Evolutionary conservation across 139 green algal species (phyloP), one percentile per base, ranked within the genome.

Genomic region (Tetraselmis striata): DNA sequence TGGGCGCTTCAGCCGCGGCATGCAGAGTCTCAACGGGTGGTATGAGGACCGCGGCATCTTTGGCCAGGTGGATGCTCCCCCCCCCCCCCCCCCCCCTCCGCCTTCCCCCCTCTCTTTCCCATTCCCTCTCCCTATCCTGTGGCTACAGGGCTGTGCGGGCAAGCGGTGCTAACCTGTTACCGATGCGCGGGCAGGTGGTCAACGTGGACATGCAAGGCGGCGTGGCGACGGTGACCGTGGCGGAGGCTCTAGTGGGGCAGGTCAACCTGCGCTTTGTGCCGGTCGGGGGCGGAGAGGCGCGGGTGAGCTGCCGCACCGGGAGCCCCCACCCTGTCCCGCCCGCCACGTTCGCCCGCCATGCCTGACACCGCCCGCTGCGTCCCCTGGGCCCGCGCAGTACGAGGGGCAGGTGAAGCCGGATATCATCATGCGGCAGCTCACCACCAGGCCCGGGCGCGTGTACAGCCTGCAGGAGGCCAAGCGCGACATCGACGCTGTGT

Each of bases 401-500:
- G 45, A 67, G 45, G 89, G 95, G 1, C 83, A 90, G 77, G 98
- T 95, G 0, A 86, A 85, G 85, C 91, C 92, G 2, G 87, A 96
- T 58, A 89, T 96, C 30, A 89, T 98, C 32, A 83, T 92, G 78
- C 87, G 94, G 32, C 92, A 98, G 79, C 83, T 98, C 32, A 90
- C 84, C 28, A 97, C 91, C 1, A 87, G 84, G 28, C 87, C 84
- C 18, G 92, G 93, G 23, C 85, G 91, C 84, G 89, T 98, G 58
- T 98, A 96, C 88, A 96, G 84, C 84, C 83, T 95, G 82, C 83
- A 86, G 76, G 82, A 93, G 75, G 94, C 93, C 27, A 88, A 92
- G 81, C 78, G 82, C 22, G 96, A 99, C 89, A 93, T 98, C 23
- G 94, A 97, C 31, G 89, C 87, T n/a, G 88, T 99, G 18, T 98